phyloP scores from a whole-genome alignment of 768 basidiomycete species.

The Serendipita sp. region DNA sequence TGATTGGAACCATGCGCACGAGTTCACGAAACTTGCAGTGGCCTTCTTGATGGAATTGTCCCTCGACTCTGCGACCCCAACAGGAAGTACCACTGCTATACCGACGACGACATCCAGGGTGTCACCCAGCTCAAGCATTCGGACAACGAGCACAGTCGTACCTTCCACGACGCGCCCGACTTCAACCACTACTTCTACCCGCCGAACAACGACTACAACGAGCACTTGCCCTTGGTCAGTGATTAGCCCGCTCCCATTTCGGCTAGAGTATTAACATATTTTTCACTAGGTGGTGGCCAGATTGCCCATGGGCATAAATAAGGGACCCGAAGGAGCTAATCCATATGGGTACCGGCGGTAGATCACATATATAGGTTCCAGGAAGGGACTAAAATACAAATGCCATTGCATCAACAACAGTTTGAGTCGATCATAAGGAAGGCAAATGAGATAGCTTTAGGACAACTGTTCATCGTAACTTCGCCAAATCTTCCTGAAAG shows the following conservation, averaged over 20 bases:
- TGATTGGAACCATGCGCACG: constrained; percentile 30
- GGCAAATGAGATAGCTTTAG: no score
- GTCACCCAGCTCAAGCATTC: background rate
- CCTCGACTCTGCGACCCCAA: background rate
- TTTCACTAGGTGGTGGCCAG: background rate
- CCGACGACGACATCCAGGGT: background rate
- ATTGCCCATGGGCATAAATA: background rate
- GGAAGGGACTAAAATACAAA: background rate
- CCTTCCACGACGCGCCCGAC: background rate
- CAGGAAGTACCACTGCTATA: background rate
- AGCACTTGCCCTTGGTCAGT: no score
- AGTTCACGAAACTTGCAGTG: constrained; percentile 45
- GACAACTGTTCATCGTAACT: no score
- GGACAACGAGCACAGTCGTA: background rate
- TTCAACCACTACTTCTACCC: background rate
- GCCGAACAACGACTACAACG: background rate
- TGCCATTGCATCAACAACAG: background rate
- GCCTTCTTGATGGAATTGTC: constrained; percentile 40
- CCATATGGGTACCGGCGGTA: background rate
- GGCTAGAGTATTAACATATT: no score
- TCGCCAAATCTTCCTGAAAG: no score
- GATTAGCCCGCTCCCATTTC: no score
- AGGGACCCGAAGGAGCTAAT: background rate
- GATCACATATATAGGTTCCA: no score
- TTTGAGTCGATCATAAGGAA: no score